Conservation (phyloP, 2,329 filamentous ascomycete genomes). For the Tolypocladium pustulatum region DNA sequence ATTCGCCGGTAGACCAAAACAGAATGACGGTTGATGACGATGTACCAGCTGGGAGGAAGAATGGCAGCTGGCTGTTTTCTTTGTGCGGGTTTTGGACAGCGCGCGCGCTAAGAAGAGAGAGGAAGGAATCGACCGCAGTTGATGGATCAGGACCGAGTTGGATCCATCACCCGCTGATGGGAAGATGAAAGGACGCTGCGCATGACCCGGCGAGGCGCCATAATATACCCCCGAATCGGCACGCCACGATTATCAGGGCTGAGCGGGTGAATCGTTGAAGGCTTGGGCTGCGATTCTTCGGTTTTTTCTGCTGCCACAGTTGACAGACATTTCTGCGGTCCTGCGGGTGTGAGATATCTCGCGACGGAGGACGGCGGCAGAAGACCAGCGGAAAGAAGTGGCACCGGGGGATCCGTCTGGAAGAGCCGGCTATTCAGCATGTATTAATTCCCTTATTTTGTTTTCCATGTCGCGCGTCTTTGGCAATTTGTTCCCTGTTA, state of each 20-base stretch:
- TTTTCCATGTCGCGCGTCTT: constrained; percentile 16
- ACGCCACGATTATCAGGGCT: neutral
- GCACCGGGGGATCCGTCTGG: constrained; percentile 10
- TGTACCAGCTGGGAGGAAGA: neutral
- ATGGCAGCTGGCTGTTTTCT: neutral
- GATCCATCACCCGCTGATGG: neutral
- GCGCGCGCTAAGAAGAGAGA: neutral
- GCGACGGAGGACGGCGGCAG: constrained; percentile 10
- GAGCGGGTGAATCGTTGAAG: neutral
- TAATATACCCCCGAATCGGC: constrained; percentile 3
- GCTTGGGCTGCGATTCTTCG: neutral
- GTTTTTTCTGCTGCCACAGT: neutral
- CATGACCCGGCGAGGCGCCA: neutral
- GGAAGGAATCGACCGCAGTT: neutral
- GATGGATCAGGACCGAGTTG: neutral
- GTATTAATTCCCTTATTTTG: constrained; percentile 37
- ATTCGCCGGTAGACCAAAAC: neutral
- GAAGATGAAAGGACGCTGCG: neutral
- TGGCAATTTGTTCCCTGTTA: constrained; percentile 9
- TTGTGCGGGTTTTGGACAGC: neutral
- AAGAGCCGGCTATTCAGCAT: constrained; percentile 29
- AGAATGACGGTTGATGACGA: neutral
- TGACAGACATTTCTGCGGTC: neutral
- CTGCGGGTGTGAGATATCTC: neutral
- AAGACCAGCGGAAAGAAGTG: constrained; percentile 9